Evolutionary conservation across 2,329 filamentous ascomycete species (phyloP).

Genomic region (Colletotrichum endophyticum): DNA sequence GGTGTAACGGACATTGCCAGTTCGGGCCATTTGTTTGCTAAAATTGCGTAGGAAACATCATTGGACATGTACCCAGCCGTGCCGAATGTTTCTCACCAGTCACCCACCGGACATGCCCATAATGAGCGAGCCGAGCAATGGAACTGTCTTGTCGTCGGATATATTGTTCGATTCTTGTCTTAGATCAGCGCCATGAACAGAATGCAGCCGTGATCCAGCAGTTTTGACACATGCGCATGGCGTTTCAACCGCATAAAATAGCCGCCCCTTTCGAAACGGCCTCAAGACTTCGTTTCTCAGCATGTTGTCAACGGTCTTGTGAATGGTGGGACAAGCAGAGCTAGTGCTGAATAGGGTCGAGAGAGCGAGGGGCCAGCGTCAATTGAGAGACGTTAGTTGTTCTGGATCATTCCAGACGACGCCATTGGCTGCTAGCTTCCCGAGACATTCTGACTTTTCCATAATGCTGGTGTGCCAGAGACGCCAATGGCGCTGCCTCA

Average conservation of each 20-base stretch:
- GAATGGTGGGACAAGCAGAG: not conserved
- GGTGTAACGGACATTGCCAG: not conserved
- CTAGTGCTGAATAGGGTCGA: slow-evolving; percentile 6
- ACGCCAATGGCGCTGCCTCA: not conserved
- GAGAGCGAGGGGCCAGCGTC: not conserved
- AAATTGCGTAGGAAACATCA: not conserved
- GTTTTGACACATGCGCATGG: not conserved
- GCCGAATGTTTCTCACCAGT: not conserved
- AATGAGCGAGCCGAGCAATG: not conserved
- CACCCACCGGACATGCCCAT: not conserved
- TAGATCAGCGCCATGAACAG: not conserved
- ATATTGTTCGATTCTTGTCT: not conserved
- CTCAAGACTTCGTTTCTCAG: not conserved
- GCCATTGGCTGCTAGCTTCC: not conserved
- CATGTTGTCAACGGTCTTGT: not conserved
- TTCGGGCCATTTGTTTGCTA: not conserved
- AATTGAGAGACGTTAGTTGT: not conserved
- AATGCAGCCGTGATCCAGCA: not conserved
- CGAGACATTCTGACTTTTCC: slow-evolving; percentile 1
- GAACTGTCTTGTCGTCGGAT: not conserved
- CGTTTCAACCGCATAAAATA: not conserved
- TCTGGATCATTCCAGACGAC: not conserved
- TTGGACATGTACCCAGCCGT: not conserved
- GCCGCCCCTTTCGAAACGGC: not conserved
- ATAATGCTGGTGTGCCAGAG: not conserved